Conservation (phyloP, 257 asterid genomes). For the Penstemon davidsonii region DNA sequence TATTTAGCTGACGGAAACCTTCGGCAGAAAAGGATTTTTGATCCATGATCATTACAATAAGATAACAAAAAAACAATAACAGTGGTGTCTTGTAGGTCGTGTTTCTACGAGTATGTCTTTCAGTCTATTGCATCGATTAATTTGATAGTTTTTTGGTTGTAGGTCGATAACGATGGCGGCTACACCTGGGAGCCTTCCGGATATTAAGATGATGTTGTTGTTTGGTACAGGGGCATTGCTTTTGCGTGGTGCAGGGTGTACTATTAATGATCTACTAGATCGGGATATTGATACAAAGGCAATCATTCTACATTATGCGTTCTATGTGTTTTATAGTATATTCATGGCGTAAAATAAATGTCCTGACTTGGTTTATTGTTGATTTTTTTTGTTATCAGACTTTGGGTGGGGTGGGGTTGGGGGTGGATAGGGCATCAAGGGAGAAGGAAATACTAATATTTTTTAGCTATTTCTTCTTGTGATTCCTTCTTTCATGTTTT, state of each 20-base stretch:
- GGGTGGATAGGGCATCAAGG: not conserved
- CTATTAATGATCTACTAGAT: constrained; percentile 85
- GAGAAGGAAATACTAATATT: not conserved
- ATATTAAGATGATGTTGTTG: constrained; percentile 75
- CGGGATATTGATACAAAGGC: constrained; percentile 88
- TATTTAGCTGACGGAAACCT: too few relatives aligned
- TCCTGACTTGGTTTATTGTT: constrained; percentile 13
- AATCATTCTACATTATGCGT: constrained; percentile 13
- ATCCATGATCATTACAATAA: too few relatives aligned
- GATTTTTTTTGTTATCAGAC: not conserved
- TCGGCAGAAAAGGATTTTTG: too few relatives aligned
- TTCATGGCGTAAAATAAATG: not conserved
- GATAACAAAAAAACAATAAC: too few relatives aligned
- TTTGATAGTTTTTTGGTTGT: constrained; percentile 25
- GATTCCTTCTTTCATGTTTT: constrained; percentile 15
- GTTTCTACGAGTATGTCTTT: too few relatives aligned
- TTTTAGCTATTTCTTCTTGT: constrained; percentile 16
- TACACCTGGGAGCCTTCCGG: constrained; percentile 76
- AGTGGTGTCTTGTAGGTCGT: too few relatives aligned
- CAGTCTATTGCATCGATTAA: too few relatives aligned
- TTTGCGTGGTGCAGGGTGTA: constrained; percentile 96
- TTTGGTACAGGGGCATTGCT: constrained; percentile 88
- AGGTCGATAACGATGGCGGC: constrained; percentile 94
- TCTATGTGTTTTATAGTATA: constrained; percentile 10
- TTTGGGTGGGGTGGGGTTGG: not conserved